These are phyloP conservation scores for Crucibulum laeve DNA, from an alignment of 768 basidiomycete genomes.

Conservation along the genomic window DNA sequence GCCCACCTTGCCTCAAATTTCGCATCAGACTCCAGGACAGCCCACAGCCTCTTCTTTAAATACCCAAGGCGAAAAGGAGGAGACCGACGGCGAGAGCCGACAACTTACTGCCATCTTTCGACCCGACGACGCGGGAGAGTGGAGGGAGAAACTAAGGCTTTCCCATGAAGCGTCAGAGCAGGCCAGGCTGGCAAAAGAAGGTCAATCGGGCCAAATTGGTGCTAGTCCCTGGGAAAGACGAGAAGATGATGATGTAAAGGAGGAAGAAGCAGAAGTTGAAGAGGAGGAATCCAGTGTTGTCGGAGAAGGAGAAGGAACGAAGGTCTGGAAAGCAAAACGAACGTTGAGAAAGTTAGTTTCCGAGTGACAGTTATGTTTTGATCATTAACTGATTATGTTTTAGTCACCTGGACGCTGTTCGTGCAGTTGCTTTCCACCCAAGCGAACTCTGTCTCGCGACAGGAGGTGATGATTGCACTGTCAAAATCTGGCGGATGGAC, in stretches of 20 bases:
- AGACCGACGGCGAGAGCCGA: conserved; percentile 44
- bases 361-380: conserved; percentile 12
- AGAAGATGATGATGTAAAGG: conserved; percentile 56
- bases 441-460: conserved; percentile 83
- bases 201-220: conserved; percentile 25
- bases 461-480: conserved; percentile 91
- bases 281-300: conserved; percentile 63
- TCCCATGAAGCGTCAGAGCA: conserved; percentile 61
- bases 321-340: conserved; percentile 82
- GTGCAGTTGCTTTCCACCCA: conserved; percentile 87
- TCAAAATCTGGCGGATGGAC: conserved; percentile 95
- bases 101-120: conserved; percentile 80
- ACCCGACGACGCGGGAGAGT: conserved; percentile 81
- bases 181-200: conserved; percentile 36
- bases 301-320: conserved; percentile 62
- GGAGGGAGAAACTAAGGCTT: conserved; percentile 74
- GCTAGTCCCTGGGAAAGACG: conserved; percentile 49
- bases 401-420: conserved; percentile 92
- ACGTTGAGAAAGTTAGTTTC: conserved; percentile 81
- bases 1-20: conserved; percentile 24
- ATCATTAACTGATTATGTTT: conserved; percentile 11
- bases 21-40: conserved; percentile 31
- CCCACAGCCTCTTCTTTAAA: conserved; percentile 21
- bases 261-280: conserved; percentile 66
- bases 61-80: conserved; percentile 38